Percentiles rank a stretch among this genome's conserved stretches.
phyloP scores from a whole-genome alignment of 768 basidiomycete genomes.

The Xerocomellus chrysenteron region DNA sequence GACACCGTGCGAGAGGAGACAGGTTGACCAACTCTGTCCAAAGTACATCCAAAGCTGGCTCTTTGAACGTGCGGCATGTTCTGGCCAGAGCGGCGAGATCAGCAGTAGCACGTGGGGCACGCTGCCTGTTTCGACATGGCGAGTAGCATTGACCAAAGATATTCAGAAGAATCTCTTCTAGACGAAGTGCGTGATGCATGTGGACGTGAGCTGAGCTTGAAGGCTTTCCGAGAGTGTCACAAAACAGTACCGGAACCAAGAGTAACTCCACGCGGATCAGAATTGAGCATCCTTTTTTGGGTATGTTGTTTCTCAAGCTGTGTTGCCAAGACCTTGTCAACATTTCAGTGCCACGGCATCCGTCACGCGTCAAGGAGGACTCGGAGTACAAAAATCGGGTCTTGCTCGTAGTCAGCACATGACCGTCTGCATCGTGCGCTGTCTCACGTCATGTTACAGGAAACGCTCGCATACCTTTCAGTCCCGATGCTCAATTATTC shows the following conservation, averaged over 20 bases:
- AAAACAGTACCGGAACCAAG: neutral
- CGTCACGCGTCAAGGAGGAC: too few relatives aligned
- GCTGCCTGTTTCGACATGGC: neutral
- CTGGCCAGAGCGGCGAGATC: slow-evolving; percentile 2
- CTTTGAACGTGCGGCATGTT: slow-evolving; percentile 9
- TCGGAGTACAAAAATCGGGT: too few relatives aligned
- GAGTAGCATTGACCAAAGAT: slow-evolving; percentile 3
- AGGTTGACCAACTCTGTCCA: slow-evolving; percentile 6
- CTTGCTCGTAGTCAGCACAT: too few relatives aligned
- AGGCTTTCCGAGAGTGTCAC: neutral
- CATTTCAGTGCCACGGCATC: too few relatives aligned
- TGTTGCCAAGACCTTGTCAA: too few relatives aligned
- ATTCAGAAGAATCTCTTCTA: slow-evolving; percentile 9
- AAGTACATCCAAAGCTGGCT: slow-evolving; percentile 4
- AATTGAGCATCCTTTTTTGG: too few relatives aligned
- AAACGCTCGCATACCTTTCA: too few relatives aligned
- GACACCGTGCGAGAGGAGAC: slow-evolving; percentile 4
- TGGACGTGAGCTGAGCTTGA: neutral
- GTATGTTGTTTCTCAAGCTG: too few relatives aligned
- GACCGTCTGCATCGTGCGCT: too few relatives aligned
- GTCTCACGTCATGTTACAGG: too few relatives aligned
- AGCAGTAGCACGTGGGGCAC: neutral
- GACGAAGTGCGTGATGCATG: slow-evolving; percentile 11
- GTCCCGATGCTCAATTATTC: neutral
- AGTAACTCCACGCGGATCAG: too few relatives aligned